Percentiles rank a stretch among this genome's conserved stretches.
Evolutionary conservation across 2,329 filamentous ascomycete species (phyloP).

Genomic region (Stromatinia cepivora): DNA sequence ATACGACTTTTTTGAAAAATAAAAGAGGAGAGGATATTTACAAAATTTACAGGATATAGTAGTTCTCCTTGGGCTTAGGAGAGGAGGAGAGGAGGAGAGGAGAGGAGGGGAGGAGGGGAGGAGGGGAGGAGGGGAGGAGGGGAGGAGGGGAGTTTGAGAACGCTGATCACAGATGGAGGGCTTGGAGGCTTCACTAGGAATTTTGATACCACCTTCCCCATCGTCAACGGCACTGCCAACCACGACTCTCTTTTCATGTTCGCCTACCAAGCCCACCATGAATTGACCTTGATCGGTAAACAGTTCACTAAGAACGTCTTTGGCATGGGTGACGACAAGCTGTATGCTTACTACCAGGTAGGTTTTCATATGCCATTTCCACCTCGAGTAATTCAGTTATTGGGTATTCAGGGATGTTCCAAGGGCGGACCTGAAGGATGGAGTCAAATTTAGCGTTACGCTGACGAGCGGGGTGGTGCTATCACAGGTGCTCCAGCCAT

Average conservation of each 20-base stretch:
- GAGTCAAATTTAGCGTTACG: constrained; percentile 46
- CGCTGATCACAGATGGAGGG: no score
- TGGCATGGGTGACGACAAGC: constrained; percentile 33
- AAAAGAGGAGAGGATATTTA: no score
- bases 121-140: no score
- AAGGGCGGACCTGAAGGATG: constrained; percentile 52
- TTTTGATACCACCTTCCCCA: constrained; percentile 43
- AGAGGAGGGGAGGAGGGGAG: no score
- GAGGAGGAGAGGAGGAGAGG: no score
- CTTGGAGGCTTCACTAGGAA: constrained; percentile 47
- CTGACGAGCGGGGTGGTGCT: constrained; percentile 48
- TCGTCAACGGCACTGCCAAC: constrained; percentile 45
- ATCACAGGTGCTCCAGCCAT: constrained; percentile 50
- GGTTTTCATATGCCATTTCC: no score
- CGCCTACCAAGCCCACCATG: constrained; percentile 44
- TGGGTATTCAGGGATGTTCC: constrained; percentile 44
- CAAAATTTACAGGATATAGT: no score
- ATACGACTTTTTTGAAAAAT: no score
- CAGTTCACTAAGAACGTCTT: constrained; percentile 47
- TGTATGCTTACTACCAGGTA: constrained; percentile 40
- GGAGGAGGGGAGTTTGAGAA: no score
- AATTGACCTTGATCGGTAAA: constrained; percentile 46
- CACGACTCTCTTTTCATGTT: constrained; percentile 44
- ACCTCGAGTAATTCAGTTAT: not conserved
- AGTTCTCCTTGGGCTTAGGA: no score